Conservation (phyloP, 257 asterid species). For the Marsdenia floribunda region DNA sequence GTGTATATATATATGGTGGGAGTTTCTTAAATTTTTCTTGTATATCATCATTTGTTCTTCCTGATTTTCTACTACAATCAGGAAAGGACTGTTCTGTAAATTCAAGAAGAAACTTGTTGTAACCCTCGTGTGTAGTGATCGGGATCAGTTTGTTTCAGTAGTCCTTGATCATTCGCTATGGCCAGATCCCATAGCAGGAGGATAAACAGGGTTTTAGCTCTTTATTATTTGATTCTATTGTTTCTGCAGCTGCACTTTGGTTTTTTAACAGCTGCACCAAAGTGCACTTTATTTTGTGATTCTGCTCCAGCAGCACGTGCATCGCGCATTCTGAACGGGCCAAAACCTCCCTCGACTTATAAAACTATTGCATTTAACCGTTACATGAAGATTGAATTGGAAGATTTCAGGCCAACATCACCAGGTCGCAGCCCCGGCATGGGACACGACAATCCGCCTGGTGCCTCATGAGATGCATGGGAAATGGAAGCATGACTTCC, state of each 20-base stretch:
- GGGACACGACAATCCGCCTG: constrained; percentile 47
- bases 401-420: constrained; percentile 42
- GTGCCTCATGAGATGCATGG: background rate
- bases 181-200: background rate
- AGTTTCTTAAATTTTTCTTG: no score
- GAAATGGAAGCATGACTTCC: background rate
- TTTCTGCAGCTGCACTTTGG: constrained; percentile 19
- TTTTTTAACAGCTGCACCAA: constrained; percentile 9
- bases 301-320: background rate
- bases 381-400: constrained; percentile 29
- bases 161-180: constrained; percentile 2
- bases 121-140: no score
- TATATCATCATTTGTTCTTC: background rate
- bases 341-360: constrained; percentile 3
- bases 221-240: constrained; percentile 11
- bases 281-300: background rate
- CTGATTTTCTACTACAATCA: background rate
- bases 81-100: no score
- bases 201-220: background rate
- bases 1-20: no score
- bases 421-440: constrained; percentile 75
- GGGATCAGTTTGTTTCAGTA: no score
- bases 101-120: no score
- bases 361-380: constrained; percentile 10
- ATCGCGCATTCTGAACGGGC: background rate